Conservation (phyloP, 495 filamentous ascomycete species). For the Aspergillus taichungensis region DNA sequence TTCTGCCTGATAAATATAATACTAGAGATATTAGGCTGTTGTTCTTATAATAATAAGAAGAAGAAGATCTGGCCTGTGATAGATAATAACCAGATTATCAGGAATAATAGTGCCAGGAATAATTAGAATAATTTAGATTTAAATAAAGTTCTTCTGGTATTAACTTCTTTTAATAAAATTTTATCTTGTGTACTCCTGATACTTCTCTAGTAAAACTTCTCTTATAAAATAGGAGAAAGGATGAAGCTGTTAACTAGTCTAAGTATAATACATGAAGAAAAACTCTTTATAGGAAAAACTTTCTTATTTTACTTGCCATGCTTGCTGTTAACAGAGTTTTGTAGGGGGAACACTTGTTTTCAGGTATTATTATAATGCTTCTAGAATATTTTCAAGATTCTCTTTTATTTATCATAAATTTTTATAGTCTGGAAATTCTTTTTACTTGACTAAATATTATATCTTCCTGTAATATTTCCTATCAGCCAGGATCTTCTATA, state of each 20-base stretch:
- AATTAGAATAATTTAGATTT: not conserved
- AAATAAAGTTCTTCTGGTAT: not conserved
- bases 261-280: not conserved
- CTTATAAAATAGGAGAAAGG: not conserved
- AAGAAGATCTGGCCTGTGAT: not conserved
- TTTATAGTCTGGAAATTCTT: not conserved
- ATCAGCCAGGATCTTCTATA: too few species aligned
- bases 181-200: not conserved
- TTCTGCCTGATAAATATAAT: not conserved
- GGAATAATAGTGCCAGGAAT: not conserved
- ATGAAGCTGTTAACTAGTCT: too few species aligned
- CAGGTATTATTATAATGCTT: not conserved
- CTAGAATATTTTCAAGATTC: not conserved
- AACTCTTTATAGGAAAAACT: not conserved
- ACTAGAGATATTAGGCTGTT: not conserved
- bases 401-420: not conserved
- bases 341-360: not conserved
- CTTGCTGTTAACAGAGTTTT: not conserved
- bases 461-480: not conserved
- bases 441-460: not conserved
- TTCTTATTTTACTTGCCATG: not conserved
- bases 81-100: not conserved
- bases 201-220: not conserved
- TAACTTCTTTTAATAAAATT: not conserved
- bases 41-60: not conserved